Evolutionary conservation across 164 flowering plant genomes (phyloP), one percentile per base, ranked within the genome.

Genomic region (Kingdonia uniflora): DNA sequence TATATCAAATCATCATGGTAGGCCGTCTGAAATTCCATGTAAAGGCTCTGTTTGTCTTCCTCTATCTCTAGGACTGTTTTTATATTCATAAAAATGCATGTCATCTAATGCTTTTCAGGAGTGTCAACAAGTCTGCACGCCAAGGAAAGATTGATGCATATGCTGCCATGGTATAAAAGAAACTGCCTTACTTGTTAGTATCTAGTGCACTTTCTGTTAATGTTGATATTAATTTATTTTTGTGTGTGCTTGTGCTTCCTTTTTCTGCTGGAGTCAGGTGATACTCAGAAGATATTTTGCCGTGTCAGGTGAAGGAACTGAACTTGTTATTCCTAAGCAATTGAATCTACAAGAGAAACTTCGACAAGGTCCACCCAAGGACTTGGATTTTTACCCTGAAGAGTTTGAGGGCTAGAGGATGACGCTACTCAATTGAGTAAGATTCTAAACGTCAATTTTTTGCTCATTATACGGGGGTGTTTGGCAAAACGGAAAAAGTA

Each of bases 261-360:
- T 40, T 43, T 49, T 29, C 8, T 29, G 4, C 8, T 51, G 37
- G 42, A 25, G 13, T 20, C 75, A 91, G 97, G 78, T 85, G 80
- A 68, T 91, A 41, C 68, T 90, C 20, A 77, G 81, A 67, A 84
- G 95, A 73, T 90, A 90, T 50, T 87, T 80, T 47, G 68, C 79
- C 21, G 26, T 33, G 60, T 69, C 70, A 2, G 97, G 95, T 13
- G 53, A 65, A 25, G 82, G 63, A 57, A 62, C 69, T 59, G 90
- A 83, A 64, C 75, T 85, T 53, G 82, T 87, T 13, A 53, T 80
- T 65, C 92, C 96, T 45, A 82, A 80, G 76, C 67, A 68, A 29
- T 52, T 63, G 48, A 81, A 69, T 42, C 71, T 87, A 46, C 91
- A 71, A 54, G 81, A 77, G 52, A 82, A 74, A 57, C 67, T 87